Percentiles rank a stretch among this genome's conserved stretches.
Evolutionary conservation across 768 basidiomycete species (phyloP).

Genomic region (Lentinula raphanica): DNA sequence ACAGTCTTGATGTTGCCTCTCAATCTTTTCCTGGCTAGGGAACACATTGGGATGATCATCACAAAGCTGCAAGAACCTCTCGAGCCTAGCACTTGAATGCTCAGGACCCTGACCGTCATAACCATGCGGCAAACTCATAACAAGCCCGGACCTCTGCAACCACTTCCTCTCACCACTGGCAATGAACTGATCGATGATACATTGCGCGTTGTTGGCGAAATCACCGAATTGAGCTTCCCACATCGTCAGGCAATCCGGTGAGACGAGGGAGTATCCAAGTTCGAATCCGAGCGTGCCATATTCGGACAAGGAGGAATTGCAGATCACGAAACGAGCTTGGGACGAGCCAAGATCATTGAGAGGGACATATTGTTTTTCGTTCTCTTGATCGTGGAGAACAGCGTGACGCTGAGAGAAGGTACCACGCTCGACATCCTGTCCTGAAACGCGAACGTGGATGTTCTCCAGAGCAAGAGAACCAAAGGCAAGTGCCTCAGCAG

Average conservation of each 20-base stretch:
- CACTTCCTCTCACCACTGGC: slow-evolving; percentile 97
- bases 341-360: slow-evolving; percentile 81
- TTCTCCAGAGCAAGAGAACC: slow-evolving; percentile 91
- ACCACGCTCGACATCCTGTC: slow-evolving; percentile 97
- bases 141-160: slow-evolving; percentile 89
- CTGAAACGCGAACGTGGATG: slow-evolving; percentile 90
- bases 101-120: slow-evolving; percentile 99
- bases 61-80: slow-evolving; percentile 95
- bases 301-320: slow-evolving; percentile 96
- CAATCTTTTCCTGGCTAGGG: slow-evolving; percentile 85
- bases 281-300: slow-evolving; percentile 95
- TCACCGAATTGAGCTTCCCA: slow-evolving; percentile 99
- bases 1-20: slow-evolving; percentile 96
- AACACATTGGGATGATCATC: slow-evolving; percentile 93
- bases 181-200: slow-evolving; percentile 98
- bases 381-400: slow-evolving; percentile 92
- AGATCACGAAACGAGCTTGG: slow-evolving; percentile 91
- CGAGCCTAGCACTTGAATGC: slow-evolving; percentile 92
- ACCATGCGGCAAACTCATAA: slow-evolving; percentile 87
- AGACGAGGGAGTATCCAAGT: slow-evolving; percentile 96
- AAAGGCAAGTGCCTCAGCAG: slow-evolving; percentile 95
- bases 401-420: slow-evolving; percentile 99
- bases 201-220: slow-evolving; percentile 96
- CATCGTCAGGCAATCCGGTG: slow-evolving; percentile 85
- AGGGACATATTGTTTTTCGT: slow-evolving; percentile 85